Evolutionary conservation across 306 rosid species (phyloP), one percentile per base, ranked within the genome.

Genomic region (Boehmeria nivea): DNA sequence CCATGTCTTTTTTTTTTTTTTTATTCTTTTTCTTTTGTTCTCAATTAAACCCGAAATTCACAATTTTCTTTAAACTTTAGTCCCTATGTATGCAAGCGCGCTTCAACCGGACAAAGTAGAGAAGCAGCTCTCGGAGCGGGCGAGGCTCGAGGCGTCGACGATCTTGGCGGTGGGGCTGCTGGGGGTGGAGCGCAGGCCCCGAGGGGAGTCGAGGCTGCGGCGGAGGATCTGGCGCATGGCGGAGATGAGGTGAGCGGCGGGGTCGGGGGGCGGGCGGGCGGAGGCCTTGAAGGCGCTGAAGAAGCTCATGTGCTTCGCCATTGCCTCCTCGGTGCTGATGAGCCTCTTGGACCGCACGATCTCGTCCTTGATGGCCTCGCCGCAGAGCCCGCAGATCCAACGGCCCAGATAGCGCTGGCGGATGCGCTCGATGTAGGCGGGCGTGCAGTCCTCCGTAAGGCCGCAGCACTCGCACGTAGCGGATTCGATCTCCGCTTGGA

Each of bases 371-470:
- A 90, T 73, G 31, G 95, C 98, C 77, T 90, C 98, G 17, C 81
- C 75, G 54, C 98, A 90, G 21, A 90, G 76, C 22, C 97, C 97
- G 43, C 97, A 90, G 61, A 90, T 79, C 98, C 98, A 90, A 55
- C 78, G 87, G 26, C 94, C 94, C 15, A 60, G 55, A 48, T 75
- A 87, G 10, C 83, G 64, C 61, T 83, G 94, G 31, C 91, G 77
- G 70, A 90, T 66, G 55, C 82, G 74, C 43, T 76, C 80, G 64
- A 87, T 87, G 55, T 90, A 90, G 6, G 80, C 88, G 11, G 76
- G 87, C 1, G 98, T 87, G 76, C 98, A 90, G 72, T 90, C 98
- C 74, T 90, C 98, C 25, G 81, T 80, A 23, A 90, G 79, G 6
- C 95, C 94, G 75, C 98, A 90, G 59, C 98, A 87, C 6, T 87